Percentiles rank a stretch among this genome's conserved stretches.
Evolutionary conservation across 768 basidiomycete species (phyloP).

Genomic region (Lentinula detonsa): DNA sequence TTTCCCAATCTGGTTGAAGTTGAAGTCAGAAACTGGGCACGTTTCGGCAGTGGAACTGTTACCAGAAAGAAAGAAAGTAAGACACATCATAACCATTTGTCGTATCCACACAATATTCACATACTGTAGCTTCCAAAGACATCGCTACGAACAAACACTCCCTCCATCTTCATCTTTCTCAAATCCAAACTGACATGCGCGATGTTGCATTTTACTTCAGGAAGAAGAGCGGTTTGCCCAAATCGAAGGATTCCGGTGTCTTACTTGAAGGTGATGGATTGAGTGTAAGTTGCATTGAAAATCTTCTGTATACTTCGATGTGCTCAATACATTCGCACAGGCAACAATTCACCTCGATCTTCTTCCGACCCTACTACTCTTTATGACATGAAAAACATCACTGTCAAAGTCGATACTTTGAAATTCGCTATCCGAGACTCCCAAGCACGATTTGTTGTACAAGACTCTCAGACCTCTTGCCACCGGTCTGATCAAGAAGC

Average conservation of each 20-base stretch:
- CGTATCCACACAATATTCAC: not conserved
- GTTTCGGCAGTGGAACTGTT: slow-evolving; percentile 37
- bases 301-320: not conserved
- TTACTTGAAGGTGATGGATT: slow-evolving; percentile 81
- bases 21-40: slow-evolving; percentile 77
- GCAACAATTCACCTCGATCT: slow-evolving; percentile 55
- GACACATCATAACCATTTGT: not conserved
- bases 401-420: slow-evolving; percentile 80
- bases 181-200: slow-evolving; percentile 91
- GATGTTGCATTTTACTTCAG: slow-evolving; percentile 90
- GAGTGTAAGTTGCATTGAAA: slow-evolving; percentile 31
- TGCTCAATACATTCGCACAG: slow-evolving; percentile 13
- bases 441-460: slow-evolving; percentile 84
- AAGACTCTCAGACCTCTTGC: slow-evolving; percentile 78
- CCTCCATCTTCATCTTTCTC: slow-evolving; percentile 68
- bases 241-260: slow-evolving; percentile 76
- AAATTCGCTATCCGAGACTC: slow-evolving; percentile 89
- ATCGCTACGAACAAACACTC: slow-evolving; percentile 48
- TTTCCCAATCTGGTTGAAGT: slow-evolving; percentile 74
- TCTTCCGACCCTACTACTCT: slow-evolving; percentile 63
- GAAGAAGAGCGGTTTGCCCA: slow-evolving; percentile 80
- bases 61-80: not conserved
- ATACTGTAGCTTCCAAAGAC: slow-evolving; percentile 15
- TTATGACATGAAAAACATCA: slow-evolving; percentile 65
- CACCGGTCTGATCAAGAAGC: slow-evolving; percentile 77